Conservation (phyloP, 345 rosid genomes). For the Lepidium sativum region DNA sequence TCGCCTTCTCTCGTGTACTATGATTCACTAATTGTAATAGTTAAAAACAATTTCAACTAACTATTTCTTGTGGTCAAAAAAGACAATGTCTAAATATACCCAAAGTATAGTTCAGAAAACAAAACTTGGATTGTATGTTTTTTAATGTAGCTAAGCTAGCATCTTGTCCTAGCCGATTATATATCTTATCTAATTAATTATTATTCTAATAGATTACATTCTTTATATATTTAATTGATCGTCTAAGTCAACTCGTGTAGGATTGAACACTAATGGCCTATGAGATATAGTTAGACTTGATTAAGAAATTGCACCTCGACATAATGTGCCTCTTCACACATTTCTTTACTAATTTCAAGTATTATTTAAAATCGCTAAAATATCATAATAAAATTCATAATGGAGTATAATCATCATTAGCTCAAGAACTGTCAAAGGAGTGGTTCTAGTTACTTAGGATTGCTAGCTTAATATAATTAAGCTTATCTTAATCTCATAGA, state of each 20-base stretch:
- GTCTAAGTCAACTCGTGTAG: constrained; percentile 17
- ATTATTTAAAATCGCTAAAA: background rate
- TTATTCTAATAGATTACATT: constrained; percentile 6
- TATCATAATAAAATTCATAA: constrained; percentile 14
- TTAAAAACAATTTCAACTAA: too few species aligned
- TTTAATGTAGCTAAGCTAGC: background rate
- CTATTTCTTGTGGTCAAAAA: too few species aligned
- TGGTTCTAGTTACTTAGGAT: constrained; percentile 23
- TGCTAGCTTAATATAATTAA: constrained; percentile 9
- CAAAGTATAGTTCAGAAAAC: background rate
- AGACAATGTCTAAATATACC: background rate
- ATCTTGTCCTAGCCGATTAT: constrained; percentile 1
- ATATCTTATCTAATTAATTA: background rate
- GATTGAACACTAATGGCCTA: background rate
- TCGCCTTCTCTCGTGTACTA: too few species aligned
- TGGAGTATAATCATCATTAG: constrained; percentile 29
- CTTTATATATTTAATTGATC: background rate
- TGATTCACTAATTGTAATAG: too few species aligned
- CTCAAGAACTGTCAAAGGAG: constrained; percentile 28
- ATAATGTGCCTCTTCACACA: constrained; percentile 16
- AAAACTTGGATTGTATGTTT: background rate
- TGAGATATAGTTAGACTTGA: constrained; percentile 1
- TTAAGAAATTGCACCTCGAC: constrained; percentile 9
- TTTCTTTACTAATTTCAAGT: constrained; percentile 6
- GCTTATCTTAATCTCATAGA: constrained; percentile 12